Evolutionary conservation across 177 flowering plant species (phyloP).

Genomic region (Tripterygium wilfordii): DNA sequence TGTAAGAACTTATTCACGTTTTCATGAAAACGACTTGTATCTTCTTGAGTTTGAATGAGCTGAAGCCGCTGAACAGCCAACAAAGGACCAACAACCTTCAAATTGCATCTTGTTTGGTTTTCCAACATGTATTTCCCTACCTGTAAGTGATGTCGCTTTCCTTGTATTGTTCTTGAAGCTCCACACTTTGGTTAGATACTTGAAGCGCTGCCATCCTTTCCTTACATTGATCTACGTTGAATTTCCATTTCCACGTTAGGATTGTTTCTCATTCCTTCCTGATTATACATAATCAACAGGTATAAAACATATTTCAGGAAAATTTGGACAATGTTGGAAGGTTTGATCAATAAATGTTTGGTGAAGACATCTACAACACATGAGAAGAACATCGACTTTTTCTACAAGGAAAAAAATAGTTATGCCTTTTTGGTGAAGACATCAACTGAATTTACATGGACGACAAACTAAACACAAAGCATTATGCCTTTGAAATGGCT

Average conservation of each 20-base stretch:
- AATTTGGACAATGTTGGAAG: not conserved
- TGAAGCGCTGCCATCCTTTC: slow-evolving; percentile 6
- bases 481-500: too few species aligned
- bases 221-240: slow-evolving; percentile 18
- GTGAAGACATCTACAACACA: too few species aligned
- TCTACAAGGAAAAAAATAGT: too few species aligned
- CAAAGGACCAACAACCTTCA: slow-evolving; percentile 4
- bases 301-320: slow-evolving; percentile 1
- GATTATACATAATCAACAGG: slow-evolving; percentile 11
- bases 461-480: too few species aligned
- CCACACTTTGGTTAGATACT: slow-evolving; percentile 2
- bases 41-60: not conserved
- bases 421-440: too few species aligned
- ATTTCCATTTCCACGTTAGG: slow-evolving; percentile 19
- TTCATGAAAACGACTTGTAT: not conserved
- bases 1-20: too few species aligned
- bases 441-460: too few species aligned
- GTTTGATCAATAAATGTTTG: not conserved
- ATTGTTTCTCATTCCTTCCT: slow-evolving; percentile 19
- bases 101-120: not conserved
- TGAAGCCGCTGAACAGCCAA: not conserved
- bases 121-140: not conserved
- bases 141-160: too few species aligned
- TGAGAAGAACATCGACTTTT: too few species aligned
- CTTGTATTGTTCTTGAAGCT: slow-evolving; percentile 1